These are phyloP conservation scores for Mortierella alpina DNA, from an alignment of 192 early-diverging fungal species.

Conservation along the genomic window DNA sequence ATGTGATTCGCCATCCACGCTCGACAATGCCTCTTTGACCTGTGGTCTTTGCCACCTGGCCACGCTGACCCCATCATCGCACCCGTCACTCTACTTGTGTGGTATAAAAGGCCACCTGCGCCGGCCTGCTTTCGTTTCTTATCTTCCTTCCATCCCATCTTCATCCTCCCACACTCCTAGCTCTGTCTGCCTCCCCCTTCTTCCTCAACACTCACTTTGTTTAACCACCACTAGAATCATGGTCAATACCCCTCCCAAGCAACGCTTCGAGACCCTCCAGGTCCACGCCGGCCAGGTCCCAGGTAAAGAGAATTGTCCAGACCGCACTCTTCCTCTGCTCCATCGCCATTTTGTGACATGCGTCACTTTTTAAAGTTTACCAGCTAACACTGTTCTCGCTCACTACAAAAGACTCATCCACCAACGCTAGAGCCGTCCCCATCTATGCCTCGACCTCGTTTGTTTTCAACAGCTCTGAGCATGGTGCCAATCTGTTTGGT, in stretches of 20 bases:
- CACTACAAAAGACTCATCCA: constrained; percentile 57
- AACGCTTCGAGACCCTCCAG: constrained; percentile 90
- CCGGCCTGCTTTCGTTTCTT: not conserved
- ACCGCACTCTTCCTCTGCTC: not conserved
- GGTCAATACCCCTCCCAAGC: constrained; percentile 22
- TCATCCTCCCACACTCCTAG: not conserved
- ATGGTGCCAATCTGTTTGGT: constrained; percentile 87
- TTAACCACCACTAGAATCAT: constrained; percentile 4
- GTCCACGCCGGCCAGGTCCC: constrained; percentile 85
- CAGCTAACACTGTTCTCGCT: not conserved
- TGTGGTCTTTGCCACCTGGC: too few relatives aligned
- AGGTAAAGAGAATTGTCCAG: constrained; percentile 17
- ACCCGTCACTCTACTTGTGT: not conserved
- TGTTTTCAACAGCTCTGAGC: constrained; percentile 83
- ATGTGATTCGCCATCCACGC: too few relatives aligned
- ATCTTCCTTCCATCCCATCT: not conserved
- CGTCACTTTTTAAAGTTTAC: too few relatives aligned
- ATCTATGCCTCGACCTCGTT: constrained; percentile 92
- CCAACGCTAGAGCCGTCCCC: constrained; percentile 86
- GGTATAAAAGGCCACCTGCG: constrained; percentile 11
- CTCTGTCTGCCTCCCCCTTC: not conserved
- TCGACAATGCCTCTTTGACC: too few relatives aligned
- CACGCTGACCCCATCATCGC: too few relatives aligned
- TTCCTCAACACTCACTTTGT: not conserved
- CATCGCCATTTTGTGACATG: not conserved